These are phyloP conservation scores for Alternaria arborescens DNA, from an alignment of 2,329 filamentous ascomycete species.

Conservation along the genomic window DNA sequence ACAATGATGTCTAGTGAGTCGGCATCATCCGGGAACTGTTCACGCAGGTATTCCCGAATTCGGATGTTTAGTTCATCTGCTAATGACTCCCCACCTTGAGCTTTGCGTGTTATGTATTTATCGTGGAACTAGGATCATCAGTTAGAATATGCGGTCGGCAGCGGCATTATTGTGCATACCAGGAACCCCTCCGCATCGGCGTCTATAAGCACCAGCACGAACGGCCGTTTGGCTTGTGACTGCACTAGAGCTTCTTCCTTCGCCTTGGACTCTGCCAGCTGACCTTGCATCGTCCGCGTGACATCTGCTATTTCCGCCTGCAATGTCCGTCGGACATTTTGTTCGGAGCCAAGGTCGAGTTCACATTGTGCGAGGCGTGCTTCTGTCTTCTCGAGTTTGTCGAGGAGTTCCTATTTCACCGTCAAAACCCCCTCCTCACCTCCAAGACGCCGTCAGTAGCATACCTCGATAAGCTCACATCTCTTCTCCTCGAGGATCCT, in stretches of 20 bases:
- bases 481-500: slow-evolving; percentile 49
- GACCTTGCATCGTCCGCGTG: slow-evolving; percentile 16
- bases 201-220: slow-evolving; percentile 49
- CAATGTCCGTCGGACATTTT: slow-evolving; percentile 48
- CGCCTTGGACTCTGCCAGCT: slow-evolving; percentile 36
- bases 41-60: slow-evolving; percentile 47
- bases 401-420: slow-evolving; percentile 42
- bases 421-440: not conserved
- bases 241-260: slow-evolving; percentile 42
- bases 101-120: slow-evolving; percentile 47
- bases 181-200: slow-evolving; percentile 50
- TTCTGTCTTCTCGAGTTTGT: slow-evolving; percentile 50
- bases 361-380: slow-evolving; percentile 47
- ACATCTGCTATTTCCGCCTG: slow-evolving; percentile 40
- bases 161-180: slow-evolving; percentile 26
- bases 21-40: slow-evolving; percentile 43
- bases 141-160: not conserved
- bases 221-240: slow-evolving; percentile 47
- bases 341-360: slow-evolving; percentile 49
- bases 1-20: slow-evolving; percentile 48
- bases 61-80: slow-evolving; percentile 48
- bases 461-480: slow-evolving; percentile 48
- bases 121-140: slow-evolving; percentile 45
- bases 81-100: slow-evolving; percentile 46
- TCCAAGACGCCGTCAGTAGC: not conserved